These are phyloP conservation scores for Rhynchosporium secalis DNA, from an alignment of 2,329 filamentous ascomycete species.

Conservation along the genomic window DNA sequence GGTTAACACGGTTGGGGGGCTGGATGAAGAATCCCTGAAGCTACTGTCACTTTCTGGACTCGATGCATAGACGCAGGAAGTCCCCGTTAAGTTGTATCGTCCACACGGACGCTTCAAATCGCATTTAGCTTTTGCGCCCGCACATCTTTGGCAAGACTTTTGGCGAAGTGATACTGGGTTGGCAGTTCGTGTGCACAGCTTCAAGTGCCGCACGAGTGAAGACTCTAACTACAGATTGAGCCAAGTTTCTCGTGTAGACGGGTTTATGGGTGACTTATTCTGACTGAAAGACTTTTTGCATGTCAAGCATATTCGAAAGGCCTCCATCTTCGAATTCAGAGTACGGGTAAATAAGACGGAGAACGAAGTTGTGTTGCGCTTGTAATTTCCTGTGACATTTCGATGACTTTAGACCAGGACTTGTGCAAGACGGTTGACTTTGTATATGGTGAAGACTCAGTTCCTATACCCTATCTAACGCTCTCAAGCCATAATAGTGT, in stretches of 20 bases:
- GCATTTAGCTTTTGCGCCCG: conserved; percentile 37
- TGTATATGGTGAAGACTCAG: no score
- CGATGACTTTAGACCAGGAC: no score
- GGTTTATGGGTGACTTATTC: conserved; percentile 10
- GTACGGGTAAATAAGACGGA: not conserved
- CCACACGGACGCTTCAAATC: conserved; percentile 35
- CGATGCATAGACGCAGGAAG: conserved; percentile 30
- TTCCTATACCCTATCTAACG: not conserved
- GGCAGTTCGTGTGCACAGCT: conserved; percentile 18
- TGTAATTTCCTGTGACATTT: no score
- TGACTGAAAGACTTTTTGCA: conserved; percentile 23
- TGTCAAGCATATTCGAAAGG: conserved; percentile 5
- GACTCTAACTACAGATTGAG: conserved; percentile 17
- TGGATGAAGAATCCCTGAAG: not conserved
- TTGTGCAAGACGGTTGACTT: conserved; percentile 2
- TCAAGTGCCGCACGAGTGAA: conserved; percentile 21
- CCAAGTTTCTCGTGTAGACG: not conserved
- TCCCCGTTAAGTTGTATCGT: conserved; percentile 30
- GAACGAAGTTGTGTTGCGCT: not conserved
- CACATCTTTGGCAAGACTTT: conserved; percentile 37
- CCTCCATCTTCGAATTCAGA: conserved; percentile 1
- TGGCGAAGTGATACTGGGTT: conserved; percentile 23
- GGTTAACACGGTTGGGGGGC: not conserved
- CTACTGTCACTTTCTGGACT: conserved; percentile 1
- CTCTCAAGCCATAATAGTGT: not conserved